Conservation (phyloP, 208 protist genomes). For the Phytomonas sp. region DNA sequence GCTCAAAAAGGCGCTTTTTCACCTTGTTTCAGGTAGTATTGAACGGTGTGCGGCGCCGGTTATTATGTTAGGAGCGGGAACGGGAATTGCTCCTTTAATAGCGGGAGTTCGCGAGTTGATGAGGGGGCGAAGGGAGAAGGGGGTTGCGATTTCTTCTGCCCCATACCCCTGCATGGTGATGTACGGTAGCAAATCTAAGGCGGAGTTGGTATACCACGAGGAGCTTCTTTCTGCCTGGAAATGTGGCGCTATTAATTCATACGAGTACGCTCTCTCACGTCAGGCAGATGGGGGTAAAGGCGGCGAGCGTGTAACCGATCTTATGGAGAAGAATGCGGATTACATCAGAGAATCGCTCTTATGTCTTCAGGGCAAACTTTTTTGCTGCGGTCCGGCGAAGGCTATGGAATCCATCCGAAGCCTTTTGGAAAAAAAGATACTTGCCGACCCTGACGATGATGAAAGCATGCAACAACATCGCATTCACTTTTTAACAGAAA, state of each 20-base stretch:
- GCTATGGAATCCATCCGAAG: constrained; percentile 43
- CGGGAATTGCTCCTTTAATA: constrained; percentile 74
- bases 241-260: constrained; percentile 38
- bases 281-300: constrained; percentile 2
- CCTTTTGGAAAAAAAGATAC: constrained; percentile 31
- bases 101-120: constrained; percentile 51
- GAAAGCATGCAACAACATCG: constrained; percentile 65
- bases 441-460: constrained; percentile 56
- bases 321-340: constrained; percentile 25
- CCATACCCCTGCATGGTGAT: constrained; percentile 53
- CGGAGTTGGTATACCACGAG: constrained; percentile 69
- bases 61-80: constrained; percentile 65
- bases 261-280: constrained; percentile 57
- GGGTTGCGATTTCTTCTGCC: background rate
- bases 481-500: constrained; percentile 41
- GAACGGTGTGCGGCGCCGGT: constrained; percentile 11
- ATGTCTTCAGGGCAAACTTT: constrained; percentile 28
- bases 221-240: constrained; percentile 28
- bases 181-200: constrained; percentile 48
- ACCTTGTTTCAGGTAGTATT: background rate
- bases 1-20: constrained; percentile 18
- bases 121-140: constrained; percentile 14
- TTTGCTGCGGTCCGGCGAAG: constrained; percentile 60
- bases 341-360: constrained; percentile 22
- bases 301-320: constrained; percentile 52